phyloP scores from a whole-genome alignment of 148 eudicot species.

The Diospyros kaki region DNA sequence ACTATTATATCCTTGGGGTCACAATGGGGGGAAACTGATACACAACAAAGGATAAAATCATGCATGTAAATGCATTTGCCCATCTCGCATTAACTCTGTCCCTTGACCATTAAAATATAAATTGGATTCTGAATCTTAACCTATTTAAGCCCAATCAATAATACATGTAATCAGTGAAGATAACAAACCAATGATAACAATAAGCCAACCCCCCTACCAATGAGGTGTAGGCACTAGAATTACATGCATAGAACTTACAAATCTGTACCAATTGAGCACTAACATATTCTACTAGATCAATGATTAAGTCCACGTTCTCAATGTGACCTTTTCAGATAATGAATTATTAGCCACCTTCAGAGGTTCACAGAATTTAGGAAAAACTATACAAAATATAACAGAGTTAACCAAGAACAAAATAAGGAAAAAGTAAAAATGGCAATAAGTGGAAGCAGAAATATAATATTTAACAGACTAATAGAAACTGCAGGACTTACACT shows the following conservation, averaged over 20 bases:
- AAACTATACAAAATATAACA: not conserved
- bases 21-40: not conserved
- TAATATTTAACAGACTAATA: not conserved
- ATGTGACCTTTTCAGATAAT: too few relatives aligned
- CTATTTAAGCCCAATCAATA: not conserved
- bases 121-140: not conserved
- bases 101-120: not conserved
- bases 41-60: not conserved
- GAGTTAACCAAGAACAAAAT: too few relatives aligned
- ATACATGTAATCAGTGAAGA: not conserved
- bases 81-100: not conserved
- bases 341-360: too few relatives aligned
- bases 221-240: too few relatives aligned
- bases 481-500: constrained; percentile 42
- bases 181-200: not conserved
- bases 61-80: not conserved
- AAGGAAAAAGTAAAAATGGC: not conserved
- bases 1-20: too few relatives aligned
- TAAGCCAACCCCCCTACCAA: too few relatives aligned
- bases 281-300: not conserved
- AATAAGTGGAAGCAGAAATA: not conserved
- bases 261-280: not conserved
- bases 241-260: too few relatives aligned
- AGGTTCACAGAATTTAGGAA: not conserved
- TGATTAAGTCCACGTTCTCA: not conserved